Evolutionary conservation across 2,329 filamentous ascomycete genomes (phyloP).

Genomic region (Aspergillus phoenicis): DNA sequence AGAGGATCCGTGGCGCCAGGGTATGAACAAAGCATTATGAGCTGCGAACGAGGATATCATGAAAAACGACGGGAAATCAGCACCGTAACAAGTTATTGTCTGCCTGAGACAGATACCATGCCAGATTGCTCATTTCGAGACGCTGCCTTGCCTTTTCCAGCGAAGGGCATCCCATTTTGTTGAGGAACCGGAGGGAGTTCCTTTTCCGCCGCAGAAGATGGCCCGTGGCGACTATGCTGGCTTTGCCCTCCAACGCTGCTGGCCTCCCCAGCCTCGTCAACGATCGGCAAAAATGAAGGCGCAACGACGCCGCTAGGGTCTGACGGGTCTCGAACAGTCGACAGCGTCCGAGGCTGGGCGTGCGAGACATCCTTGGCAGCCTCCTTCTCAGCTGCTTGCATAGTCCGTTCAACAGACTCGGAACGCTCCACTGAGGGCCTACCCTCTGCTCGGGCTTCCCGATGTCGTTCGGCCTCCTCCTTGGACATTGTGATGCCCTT

Average conservation of each 20-base stretch:
- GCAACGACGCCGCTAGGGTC: conserved; percentile 56
- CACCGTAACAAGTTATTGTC: conserved; percentile 1
- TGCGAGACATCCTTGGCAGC: conserved; percentile 63
- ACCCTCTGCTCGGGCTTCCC: conserved; percentile 33
- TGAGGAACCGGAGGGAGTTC: conserved; percentile 33
- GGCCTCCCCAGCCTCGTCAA: conserved; percentile 85
- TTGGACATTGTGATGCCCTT: conserved; percentile 84
- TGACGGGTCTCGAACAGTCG: conserved; percentile 59
- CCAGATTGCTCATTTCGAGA: conserved; percentile 12
- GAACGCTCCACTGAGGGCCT: conserved; percentile 35
- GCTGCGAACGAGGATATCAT: conserved; percentile 26
- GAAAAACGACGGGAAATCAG: conserved; percentile 18
- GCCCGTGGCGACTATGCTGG: conserved; percentile 49
- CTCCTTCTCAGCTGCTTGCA: conserved; percentile 63
- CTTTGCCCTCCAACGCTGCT: conserved; percentile 66
- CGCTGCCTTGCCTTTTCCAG: conserved; percentile 30
- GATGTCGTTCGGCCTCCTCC: conserved; percentile 70
- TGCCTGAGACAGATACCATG: conserved; percentile 10
- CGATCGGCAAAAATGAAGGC: conserved; percentile 71
- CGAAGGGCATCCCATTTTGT: conserved; percentile 17
- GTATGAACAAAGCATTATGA: conserved; percentile 20
- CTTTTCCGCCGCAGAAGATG: conserved; percentile 30
- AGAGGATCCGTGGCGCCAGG: conserved; percentile 18
- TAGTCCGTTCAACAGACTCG: conserved; percentile 55
- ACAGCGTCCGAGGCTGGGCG: conserved; percentile 64